Conservation (phyloP, 371 early-diverging fungal genomes). For the Rhizomucor miehei region DNA sequence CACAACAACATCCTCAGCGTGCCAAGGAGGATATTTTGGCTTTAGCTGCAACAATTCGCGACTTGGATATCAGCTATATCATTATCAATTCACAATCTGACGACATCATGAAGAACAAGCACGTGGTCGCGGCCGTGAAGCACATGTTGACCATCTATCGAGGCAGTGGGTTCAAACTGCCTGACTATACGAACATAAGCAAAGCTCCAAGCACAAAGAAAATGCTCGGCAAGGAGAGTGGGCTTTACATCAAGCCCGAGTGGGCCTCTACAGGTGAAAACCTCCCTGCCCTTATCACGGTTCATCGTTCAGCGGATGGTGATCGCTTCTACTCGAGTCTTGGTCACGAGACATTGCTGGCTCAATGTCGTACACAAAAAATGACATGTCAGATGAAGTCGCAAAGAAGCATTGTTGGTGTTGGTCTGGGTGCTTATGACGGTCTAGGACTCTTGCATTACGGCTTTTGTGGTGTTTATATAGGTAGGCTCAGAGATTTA, state of each 20-base stretch:
- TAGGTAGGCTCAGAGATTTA: conserved; percentile 44
- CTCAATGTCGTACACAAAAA: conserved; percentile 78
- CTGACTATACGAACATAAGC: conserved; percentile 52
- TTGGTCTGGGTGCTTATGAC: conserved; percentile 64
- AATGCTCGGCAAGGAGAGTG: conserved; percentile 57
- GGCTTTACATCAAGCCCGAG: conserved; percentile 44
- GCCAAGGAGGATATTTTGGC: conserved; percentile 67
- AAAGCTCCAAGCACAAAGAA: conserved; percentile 57
- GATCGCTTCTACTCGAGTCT: conserved; percentile 56
- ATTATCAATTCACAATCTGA: conserved; percentile 66
- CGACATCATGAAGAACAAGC: conserved; percentile 58
- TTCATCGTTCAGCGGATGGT: conserved; percentile 54
- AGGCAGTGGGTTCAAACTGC: conserved; percentile 33
- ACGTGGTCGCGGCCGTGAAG: conserved; percentile 35
- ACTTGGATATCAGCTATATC: conserved; percentile 55
- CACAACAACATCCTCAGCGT: conserved; percentile 37
- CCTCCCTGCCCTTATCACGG: conserved; percentile 51
- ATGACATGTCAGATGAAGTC: conserved; percentile 73
- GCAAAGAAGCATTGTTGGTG: conserved; percentile 60
- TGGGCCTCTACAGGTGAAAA: conserved; percentile 27
- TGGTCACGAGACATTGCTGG: conserved; percentile 65
- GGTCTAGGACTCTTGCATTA: conserved; percentile 78
- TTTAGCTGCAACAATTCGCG: conserved; percentile 57
- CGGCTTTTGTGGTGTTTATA: conserved; percentile 72
- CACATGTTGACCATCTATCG: conserved; percentile 19